Evolutionary conservation across 1,284 basidiomycete genomes (phyloP).

Genomic region (Tylopilus sp.): DNA sequence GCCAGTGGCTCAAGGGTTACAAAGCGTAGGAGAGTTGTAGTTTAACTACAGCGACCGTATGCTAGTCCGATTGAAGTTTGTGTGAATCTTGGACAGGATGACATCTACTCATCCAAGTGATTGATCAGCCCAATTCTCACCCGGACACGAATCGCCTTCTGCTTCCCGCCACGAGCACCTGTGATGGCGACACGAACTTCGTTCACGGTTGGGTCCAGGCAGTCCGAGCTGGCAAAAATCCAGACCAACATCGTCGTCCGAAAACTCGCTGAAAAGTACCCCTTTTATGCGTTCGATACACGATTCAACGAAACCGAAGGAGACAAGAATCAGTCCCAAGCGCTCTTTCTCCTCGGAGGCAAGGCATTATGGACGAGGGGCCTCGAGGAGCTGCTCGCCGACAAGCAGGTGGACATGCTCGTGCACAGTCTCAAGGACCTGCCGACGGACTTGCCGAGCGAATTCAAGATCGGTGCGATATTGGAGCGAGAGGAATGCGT

Average conservation of each 20-base stretch:
- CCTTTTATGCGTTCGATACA: constrained; percentile 56
- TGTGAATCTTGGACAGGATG: neutral
- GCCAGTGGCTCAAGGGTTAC: constrained; percentile 76
- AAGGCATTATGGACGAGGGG: constrained; percentile 96
- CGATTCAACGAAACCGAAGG: constrained; percentile 89
- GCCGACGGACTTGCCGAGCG: constrained; percentile 82
- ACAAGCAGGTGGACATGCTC: constrained; percentile 82
- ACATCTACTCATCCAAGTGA: neutral
- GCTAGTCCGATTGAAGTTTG: neutral
- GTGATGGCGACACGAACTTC: constrained; percentile 24
- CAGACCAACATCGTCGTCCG: constrained; percentile 79
- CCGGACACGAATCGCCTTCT: neutral
- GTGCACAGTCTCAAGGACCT: constrained; percentile 95
- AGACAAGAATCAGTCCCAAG: constrained; percentile 86
- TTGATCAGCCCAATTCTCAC: neutral
- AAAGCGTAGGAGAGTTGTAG: constrained; percentile 9
- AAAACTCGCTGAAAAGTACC: constrained; percentile 49
- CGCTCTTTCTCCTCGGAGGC: constrained; percentile 76
- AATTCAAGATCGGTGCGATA: constrained; percentile 85
- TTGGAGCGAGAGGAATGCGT: constrained; percentile 86
- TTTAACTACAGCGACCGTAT: neutral
- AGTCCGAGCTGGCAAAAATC: constrained; percentile 80
- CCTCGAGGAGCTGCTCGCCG: constrained; percentile 79
- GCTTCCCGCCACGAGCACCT: neutral
- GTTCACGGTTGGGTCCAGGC: constrained; percentile 78